Base-by-base conservation (phyloP, 2,329 filamentous ascomycete species). In the Fusarium gaditjirri region DNA sequence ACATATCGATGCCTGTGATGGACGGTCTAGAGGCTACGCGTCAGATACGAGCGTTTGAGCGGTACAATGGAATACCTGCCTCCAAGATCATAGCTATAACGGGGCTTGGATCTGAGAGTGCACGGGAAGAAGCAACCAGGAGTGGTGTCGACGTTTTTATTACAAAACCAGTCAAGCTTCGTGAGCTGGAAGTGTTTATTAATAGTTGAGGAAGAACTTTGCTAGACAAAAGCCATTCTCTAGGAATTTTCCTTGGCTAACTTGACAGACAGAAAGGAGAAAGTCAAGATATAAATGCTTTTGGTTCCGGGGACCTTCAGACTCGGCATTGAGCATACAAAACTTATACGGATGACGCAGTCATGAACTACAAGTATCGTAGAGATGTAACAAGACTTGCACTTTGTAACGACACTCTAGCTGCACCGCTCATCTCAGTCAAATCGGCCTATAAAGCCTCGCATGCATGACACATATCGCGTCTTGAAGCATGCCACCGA, bases 131-230 rank as follows among this genome's bases (percentile, higher is more conserved):
- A 31, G 64, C 64, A 17, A 50, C 43, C 3, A 35, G 41, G 10
- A 63, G 64, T 5, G 59, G 64, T n/a, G 44, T 63, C 2, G 52
- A 63, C 23, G 19, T 53, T 29, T 67, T 67, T 43, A 27, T 67
- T 6, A 63, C 64, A 2, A 63, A 52, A 6, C 59, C 64, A 8
- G 44, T 41, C 38, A 63, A 59, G 17, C 5, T 64, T 10, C 47
- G 31, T 16, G 47, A 52, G 31, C 31, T 52, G 3, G 31, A 36
- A 21, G 17, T 16, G 0, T 17, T 52, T 6, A 21, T 52, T 36
- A 6, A 25, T 35, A 36, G 23, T 27, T 52, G 3, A 52, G 31
- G 31, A 6, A 17, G 13, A 8, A 4, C 0, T 4, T 35, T 19
- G 12, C 8, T 11, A 23, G 7, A 21, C n/a, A 35, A 11, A 17